Percentiles rank a stretch among this genome's conserved stretches.
Conservation (phyloP, 805 yeast species). For the Kregervanrija fluxuum region DNA sequence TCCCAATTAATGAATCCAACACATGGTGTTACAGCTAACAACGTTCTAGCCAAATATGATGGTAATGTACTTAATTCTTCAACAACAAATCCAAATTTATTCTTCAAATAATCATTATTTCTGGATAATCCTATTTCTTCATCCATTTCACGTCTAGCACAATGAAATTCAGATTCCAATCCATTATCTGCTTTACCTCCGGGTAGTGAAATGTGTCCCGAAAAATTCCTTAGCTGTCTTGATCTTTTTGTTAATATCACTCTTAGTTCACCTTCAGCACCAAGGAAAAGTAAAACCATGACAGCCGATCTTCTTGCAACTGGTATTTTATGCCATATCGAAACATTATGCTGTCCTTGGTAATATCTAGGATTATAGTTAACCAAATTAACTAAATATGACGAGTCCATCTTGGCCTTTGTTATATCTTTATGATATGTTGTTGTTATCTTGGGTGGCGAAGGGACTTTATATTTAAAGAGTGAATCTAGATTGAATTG, state of each 20-base stretch:
- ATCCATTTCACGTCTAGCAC: constrained; percentile 74
- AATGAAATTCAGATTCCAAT: constrained; percentile 59
- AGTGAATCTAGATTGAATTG: not conserved
- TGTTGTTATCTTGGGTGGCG: constrained; percentile 14
- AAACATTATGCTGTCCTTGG: constrained; percentile 19
- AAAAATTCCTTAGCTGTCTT: constrained; percentile 58
- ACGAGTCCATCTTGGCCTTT: constrained; percentile 25
- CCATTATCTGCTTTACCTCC: constrained; percentile 85
- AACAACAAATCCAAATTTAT: constrained; percentile 46
- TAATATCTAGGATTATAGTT: constrained; percentile 29
- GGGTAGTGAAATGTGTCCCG: constrained; percentile 89
- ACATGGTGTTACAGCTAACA: constrained; percentile 78
- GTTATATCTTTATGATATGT: not conserved
- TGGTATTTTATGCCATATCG: constrained; percentile 65
- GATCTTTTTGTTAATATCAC: constrained; percentile 78
- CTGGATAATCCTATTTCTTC: constrained; percentile 79
- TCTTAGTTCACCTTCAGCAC: constrained; percentile 65
- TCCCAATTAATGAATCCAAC: constrained; percentile 52
- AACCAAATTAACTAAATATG: constrained; percentile 28
- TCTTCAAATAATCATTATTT: constrained; percentile 35
- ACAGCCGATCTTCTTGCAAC: constrained; percentile 70
- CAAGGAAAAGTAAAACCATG: constrained; percentile 63
- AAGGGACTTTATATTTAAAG: constrained; percentile 16
- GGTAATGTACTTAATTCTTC: constrained; percentile 64
- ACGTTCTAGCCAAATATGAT: constrained; percentile 72